These are phyloP conservation scores for Atractiella rhizophila DNA, from an alignment of 768 basidiomycete species.

Conservation along the genomic window DNA sequence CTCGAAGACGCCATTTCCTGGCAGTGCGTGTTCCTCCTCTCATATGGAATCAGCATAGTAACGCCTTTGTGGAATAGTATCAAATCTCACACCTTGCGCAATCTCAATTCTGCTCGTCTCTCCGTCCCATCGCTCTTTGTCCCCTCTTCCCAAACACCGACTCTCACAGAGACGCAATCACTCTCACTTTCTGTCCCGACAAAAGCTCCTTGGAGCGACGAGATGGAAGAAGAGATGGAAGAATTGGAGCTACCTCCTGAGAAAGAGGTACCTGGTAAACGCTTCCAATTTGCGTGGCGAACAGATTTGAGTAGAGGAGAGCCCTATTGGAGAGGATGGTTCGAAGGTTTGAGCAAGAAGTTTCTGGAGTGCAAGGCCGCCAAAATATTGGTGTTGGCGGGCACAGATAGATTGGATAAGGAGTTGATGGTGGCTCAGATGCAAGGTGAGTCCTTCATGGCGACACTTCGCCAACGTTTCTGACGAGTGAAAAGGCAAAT, in stretches of 20 bases:
- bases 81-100: constrained; percentile 55
- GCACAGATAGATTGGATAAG: constrained; percentile 72
- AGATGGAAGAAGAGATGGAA: too few species aligned
- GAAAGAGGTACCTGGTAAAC: too few species aligned
- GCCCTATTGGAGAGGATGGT: constrained; percentile 94
- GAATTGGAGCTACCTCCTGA: too few species aligned
- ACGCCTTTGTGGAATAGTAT: constrained; percentile 28
- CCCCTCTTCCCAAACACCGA: constrained; percentile 20
- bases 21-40: constrained; percentile 42
- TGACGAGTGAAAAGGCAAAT: constrained; percentile 32
- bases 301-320: constrained; percentile 61
- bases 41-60: neutral
- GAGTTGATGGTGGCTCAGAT: constrained; percentile 90
- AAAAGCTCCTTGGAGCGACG: too few species aligned
- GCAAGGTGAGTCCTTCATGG: constrained; percentile 31
- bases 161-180: too few species aligned
- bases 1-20: constrained; percentile 71
- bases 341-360: constrained; percentile 45
- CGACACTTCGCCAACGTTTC: neutral
- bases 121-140: constrained; percentile 61
- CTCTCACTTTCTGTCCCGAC: too few species aligned
- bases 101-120: constrained; percentile 53
- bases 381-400: constrained; percentile 67
- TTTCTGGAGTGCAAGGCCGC: constrained; percentile 60
- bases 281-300: constrained; percentile 40